Percentiles rank a stretch among this genome's conserved stretches.
Evolutionary conservation across 2,329 filamentous ascomycete species (phyloP).

Genomic region (Aspergillus texensis): DNA sequence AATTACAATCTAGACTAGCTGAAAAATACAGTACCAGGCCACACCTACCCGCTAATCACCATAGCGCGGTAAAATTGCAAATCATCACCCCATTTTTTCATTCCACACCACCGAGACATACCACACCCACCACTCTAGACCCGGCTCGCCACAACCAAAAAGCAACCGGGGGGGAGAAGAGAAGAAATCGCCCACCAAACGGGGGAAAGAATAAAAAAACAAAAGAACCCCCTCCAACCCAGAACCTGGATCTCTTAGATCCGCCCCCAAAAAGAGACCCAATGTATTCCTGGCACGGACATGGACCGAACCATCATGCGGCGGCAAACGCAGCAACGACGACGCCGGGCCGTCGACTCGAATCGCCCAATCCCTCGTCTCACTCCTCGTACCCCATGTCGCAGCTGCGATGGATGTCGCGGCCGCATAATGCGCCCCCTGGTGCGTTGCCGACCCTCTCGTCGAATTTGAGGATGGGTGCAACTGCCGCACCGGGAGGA

Average conservation of each 20-base stretch:
- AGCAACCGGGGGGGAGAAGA: background rate
- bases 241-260: background rate
- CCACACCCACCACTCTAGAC: background rate
- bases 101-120: background rate
- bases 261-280: background rate
- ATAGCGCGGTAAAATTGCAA: slow-evolving; percentile 13
- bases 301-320: slow-evolving; percentile 9
- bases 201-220: background rate
- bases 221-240: background rate
- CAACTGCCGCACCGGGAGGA: background rate
- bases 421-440: slow-evolving; percentile 17
- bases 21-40: slow-evolving; percentile 7
- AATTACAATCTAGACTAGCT: background rate
- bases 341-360: slow-evolving; percentile 6
- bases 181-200: background rate
- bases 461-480: slow-evolving; percentile 20
- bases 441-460: slow-evolving; percentile 22
- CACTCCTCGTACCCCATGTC: slow-evolving; percentile 25
- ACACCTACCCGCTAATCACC: background rate
- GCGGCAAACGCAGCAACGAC: slow-evolving; percentile 3
- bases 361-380: slow-evolving; percentile 15
- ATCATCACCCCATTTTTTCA: slow-evolving; percentile 7
- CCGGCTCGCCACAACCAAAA: background rate
- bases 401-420: slow-evolving; percentile 30
- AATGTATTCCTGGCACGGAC: slow-evolving; percentile 24